Evolutionary conservation across 2,329 filamentous ascomycete species (phyloP).

Genomic region (Pyrenophora teres): DNA sequence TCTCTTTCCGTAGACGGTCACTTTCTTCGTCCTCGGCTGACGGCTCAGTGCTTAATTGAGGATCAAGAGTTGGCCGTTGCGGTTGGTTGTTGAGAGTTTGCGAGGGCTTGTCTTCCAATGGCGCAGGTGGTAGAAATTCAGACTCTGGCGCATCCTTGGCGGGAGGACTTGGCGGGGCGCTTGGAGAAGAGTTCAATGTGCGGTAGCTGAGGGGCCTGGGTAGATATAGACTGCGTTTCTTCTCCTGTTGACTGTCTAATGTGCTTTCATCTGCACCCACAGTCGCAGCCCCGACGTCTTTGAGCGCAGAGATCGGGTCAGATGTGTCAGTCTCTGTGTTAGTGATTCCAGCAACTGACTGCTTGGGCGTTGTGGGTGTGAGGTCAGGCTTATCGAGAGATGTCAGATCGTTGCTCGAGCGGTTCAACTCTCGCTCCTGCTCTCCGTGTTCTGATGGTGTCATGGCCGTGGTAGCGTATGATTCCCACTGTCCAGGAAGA

Average conservation of each 20-base stretch:
- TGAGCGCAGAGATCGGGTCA: slow-evolving; percentile 51
- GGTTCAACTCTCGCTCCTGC: slow-evolving; percentile 33
- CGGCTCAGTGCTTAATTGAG: slow-evolving; percentile 55
- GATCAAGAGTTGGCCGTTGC: slow-evolving; percentile 32
- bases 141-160: slow-evolving; percentile 49
- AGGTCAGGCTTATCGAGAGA: slow-evolving; percentile 39
- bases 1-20: slow-evolving; percentile 73
- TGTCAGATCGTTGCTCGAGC: slow-evolving; percentile 10
- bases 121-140: slow-evolving; percentile 37
- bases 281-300: slow-evolving; percentile 53
- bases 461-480: slow-evolving; percentile 50
- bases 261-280: slow-evolving; percentile 37
- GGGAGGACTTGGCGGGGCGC: slow-evolving; percentile 53
- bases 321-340: slow-evolving; percentile 16
- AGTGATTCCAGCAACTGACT: slow-evolving; percentile 28
- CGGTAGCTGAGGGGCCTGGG: slow-evolving; percentile 48
- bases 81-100: slow-evolving; percentile 18
- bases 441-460: slow-evolving; percentile 39
- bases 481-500: slow-evolving; percentile 60
- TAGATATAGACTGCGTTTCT: slow-evolving; percentile 29
- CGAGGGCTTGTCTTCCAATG: slow-evolving; percentile 47
- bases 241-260: slow-evolving; percentile 17
- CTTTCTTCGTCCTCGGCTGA: slow-evolving; percentile 67
- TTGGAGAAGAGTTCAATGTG: slow-evolving; percentile 43
- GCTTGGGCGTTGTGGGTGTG: slow-evolving; percentile 46